Conservation (phyloP, 106 monocot species). For the Dendrobium huoshanense region DNA sequence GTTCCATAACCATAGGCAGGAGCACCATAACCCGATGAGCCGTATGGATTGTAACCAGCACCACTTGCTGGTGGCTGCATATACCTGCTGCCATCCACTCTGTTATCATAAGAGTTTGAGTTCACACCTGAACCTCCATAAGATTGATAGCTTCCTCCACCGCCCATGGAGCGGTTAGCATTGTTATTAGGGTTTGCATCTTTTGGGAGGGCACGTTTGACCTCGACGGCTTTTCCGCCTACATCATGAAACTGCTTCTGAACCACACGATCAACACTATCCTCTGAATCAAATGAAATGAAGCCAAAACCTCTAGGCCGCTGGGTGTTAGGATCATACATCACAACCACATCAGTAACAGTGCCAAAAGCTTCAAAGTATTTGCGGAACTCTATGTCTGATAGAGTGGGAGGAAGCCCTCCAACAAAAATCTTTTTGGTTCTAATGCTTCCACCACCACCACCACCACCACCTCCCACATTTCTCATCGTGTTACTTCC, state of each 20-base stretch:
- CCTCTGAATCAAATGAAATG: conserved; percentile 33
- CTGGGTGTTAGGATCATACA: conserved; percentile 44
- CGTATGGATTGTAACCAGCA: conserved; percentile 26
- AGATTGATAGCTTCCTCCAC: conserved; percentile 56
- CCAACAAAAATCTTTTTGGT: conserved; percentile 49
- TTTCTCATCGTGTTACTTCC: conserved; percentile 4
- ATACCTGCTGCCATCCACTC: conserved; percentile 58
- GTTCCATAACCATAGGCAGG: conserved; percentile 64
- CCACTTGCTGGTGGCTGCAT: conserved; percentile 59
- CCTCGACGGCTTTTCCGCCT: conserved; percentile 29
- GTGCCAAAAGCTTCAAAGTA: conserved; percentile 38
- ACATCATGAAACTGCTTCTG: conserved; percentile 32
- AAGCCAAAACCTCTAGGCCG: conserved; percentile 51
- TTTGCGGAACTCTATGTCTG: conserved; percentile 28
- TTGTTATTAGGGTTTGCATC: conserved; percentile 36
- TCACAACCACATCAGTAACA: conserved; percentile 37
- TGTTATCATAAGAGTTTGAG: conserved; percentile 62
- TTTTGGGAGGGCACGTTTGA: conserved; percentile 37
- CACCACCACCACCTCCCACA: conserved; percentile 14
- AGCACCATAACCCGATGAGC: conserved; percentile 60
- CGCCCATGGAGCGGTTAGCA: conserved; percentile 33
- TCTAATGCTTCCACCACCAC: conserved; percentile 14
- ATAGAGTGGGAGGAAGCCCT: conserved; percentile 25
- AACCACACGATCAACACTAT: conserved; percentile 24
- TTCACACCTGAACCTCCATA: conserved; percentile 44